Evolutionary conservation across 352 stramenopile species (phyloP), one percentile per base, ranked within the genome.

Genomic region (Phytophthora europaea): DNA sequence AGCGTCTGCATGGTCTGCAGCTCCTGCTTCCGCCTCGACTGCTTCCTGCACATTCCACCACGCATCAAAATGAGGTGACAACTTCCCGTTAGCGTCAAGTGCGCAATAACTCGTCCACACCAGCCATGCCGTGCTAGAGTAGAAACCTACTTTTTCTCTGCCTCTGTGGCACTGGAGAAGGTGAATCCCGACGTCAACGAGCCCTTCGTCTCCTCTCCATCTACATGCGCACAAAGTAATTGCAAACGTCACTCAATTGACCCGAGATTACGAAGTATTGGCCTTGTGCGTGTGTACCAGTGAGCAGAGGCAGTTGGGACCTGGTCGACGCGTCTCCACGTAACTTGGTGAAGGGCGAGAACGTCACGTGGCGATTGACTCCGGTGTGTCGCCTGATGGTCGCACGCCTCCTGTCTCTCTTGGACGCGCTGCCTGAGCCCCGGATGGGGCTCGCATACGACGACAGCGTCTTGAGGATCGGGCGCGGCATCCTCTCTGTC

Each of bases 321-420:
- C 56, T 65, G 20, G 23, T 69, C 34, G 63, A 59, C 31, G 70
- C 65, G 36, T 58, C 61, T 53, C 67, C 66, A 15, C 79, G 71
- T 66, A 76, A 68, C 65, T 90, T 90, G 6, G 86, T 82, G 61
- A 95, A 95, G 40, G 85, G 88, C 20, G 88, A 95, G 70, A 95
- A 95, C 31, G 80, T 92, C 54, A 95, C 88, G 48, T 78, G 84
- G 28, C 88, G 83, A 40, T 64, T 67, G 12, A 48, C 31, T 5
- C 67, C 73, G 0, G 63, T 70, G 16, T 79, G 62, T 69, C 76
- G 66, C n/a, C 70, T 45, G n/a, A 89, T 72, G 40, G 73, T 31
- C 13, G 73, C 48, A 13, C 48, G 48, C 40, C 62, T 73, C 43
- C 47, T 59, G 6, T 74, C 56, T 15, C 55, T 68, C 57, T 72